phyloP scores from a whole-genome alignment of 768 basidiomycete species.

The Steccherinum ochraceum region DNA sequence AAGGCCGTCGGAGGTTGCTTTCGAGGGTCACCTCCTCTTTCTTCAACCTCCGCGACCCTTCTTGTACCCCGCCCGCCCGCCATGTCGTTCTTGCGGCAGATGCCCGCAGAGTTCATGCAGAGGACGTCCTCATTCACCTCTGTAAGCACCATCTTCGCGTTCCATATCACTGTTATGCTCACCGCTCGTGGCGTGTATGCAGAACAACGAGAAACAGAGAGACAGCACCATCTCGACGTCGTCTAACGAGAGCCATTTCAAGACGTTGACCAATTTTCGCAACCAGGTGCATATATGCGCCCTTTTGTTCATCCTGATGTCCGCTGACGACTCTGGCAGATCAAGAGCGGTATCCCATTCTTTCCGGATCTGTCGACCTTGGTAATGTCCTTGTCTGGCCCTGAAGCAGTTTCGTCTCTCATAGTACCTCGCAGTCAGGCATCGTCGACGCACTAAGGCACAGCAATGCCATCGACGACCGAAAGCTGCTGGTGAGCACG shows the following conservation, averaged over 20 bases:
- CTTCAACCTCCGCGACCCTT: neutral
- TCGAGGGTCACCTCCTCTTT: neutral
- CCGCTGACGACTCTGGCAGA: constrained; percentile 24
- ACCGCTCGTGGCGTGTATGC: too few species aligned
- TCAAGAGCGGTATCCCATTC: constrained; percentile 37
- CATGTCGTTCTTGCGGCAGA: constrained; percentile 1
- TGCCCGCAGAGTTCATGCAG: constrained; percentile 1
- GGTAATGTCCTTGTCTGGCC: constrained; percentile 32
- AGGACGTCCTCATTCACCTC: neutral
- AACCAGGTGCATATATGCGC: constrained; percentile 29
- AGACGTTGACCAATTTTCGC: constrained; percentile 31
- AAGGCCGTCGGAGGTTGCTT: too few species aligned
- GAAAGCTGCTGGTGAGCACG: constrained; percentile 61
- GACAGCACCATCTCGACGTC: neutral
- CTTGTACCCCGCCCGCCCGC: neutral
- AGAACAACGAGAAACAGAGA: too few species aligned
- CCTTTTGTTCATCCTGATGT: neutral
- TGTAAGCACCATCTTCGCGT: neutral
- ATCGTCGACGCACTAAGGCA: constrained; percentile 57
- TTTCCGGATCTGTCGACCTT: constrained; percentile 33
- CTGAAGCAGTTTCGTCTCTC: neutral
- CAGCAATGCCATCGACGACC: constrained; percentile 62
- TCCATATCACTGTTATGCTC: too few species aligned
- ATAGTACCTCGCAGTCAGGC: constrained; percentile 36
- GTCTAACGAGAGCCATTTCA: neutral